phyloP scores from a whole-genome alignment of 495 filamentous ascomycete genomes.

The Neurospora sp. region DNA sequence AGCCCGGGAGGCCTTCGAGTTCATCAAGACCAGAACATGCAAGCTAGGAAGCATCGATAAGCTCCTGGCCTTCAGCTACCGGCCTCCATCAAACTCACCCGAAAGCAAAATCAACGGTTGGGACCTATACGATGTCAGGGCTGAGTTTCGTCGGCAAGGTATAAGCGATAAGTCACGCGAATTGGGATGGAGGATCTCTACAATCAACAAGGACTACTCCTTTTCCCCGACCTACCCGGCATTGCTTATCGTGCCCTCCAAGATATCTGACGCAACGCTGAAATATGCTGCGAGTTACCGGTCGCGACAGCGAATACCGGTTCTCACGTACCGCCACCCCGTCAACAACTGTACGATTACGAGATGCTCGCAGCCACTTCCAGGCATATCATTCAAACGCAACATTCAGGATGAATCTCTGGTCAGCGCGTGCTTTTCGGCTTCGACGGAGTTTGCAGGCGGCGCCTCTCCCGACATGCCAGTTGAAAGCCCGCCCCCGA shows the following conservation, averaged over 20 bases:
- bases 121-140: constrained; percentile 75
- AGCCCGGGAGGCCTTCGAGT: constrained; percentile 81
- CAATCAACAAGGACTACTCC: constrained; percentile 76
- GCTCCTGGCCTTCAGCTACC: constrained; percentile 82
- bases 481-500: constrained; percentile 45
- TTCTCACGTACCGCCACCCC: constrained; percentile 84
- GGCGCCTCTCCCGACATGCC: constrained; percentile 12
- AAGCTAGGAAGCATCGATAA: constrained; percentile 76
- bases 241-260: constrained; percentile 68
- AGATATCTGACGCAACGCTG: constrained; percentile 90
- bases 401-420: constrained; percentile 95
- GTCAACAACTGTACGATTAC: constrained; percentile 97
- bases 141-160: constrained; percentile 73
- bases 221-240: constrained; percentile 96
- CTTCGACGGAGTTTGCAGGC: constrained; percentile 37
- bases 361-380: constrained; percentile 83
- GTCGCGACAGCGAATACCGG: constrained; percentile 78
- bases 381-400: constrained; percentile 77
- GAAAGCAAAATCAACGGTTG: constrained; percentile 76
- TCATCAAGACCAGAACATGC: constrained; percentile 73
- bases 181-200: constrained; percentile 81
- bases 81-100: constrained; percentile 46
- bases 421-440: constrained; percentile 86
- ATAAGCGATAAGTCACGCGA: constrained; percentile 63
- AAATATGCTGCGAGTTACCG: constrained; percentile 89